Conservation (phyloP, 768 basidiomycete genomes). For the Crassisporium funariophilum region DNA sequence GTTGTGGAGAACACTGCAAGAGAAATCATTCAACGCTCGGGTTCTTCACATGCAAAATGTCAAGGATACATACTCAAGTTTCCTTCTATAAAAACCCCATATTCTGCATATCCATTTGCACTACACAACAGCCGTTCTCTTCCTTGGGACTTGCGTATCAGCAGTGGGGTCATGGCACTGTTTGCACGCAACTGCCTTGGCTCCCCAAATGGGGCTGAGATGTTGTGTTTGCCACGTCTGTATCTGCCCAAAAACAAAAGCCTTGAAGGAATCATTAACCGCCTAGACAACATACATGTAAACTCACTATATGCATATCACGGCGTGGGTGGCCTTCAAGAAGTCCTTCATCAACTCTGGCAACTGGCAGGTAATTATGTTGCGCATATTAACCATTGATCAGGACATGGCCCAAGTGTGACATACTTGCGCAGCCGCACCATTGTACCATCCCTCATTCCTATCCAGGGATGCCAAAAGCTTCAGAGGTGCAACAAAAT, state of each 20-base stretch:
- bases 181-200: neutral
- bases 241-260: neutral
- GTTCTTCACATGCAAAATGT: neutral
- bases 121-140: neutral
- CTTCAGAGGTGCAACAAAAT: slow-evolving; percentile 8
- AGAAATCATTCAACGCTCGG: slow-evolving; percentile 2
- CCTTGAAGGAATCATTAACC: neutral
- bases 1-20: neutral
- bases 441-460: slow-evolving; percentile 15
- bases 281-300: slow-evolving; percentile 1
- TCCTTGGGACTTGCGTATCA: neutral
- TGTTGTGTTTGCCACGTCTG: neutral
- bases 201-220: neutral
- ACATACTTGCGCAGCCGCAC: slow-evolving; percentile 12
- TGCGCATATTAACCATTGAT: slow-evolving; percentile 22
- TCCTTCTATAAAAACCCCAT: neutral
- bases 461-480: slow-evolving; percentile 15
- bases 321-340: slow-evolving; percentile 2
- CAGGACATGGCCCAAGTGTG: slow-evolving; percentile 15
- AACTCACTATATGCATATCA: slow-evolving; percentile 7
- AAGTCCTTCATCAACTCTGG: slow-evolving; percentile 18
- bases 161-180: neutral
- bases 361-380: slow-evolving; percentile 22
- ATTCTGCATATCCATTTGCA: slow-evolving; percentile 1
- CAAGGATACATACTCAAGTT: neutral